Percentiles rank a stretch among this genome's conserved stretches.
phyloP scores from a whole-genome alignment of 768 basidiomycete species.

The Tylopilus balloui region DNA sequence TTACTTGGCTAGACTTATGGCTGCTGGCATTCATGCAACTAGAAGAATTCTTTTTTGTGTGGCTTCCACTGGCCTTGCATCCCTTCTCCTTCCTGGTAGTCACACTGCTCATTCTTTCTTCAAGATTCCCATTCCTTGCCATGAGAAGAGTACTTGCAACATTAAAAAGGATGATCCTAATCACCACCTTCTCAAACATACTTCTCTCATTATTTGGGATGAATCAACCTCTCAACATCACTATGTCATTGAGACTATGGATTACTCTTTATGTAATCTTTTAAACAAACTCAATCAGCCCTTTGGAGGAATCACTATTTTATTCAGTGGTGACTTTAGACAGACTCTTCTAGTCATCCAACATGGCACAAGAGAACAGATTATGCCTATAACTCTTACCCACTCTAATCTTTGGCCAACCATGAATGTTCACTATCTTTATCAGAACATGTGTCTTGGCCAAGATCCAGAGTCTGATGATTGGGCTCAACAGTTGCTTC shows the following conservation, averaged over 20 bases:
- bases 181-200: neutral
- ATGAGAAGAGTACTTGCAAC: neutral
- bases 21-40: neutral
- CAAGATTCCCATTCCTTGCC: neutral
- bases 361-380: slow-evolving; percentile 34
- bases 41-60: neutral
- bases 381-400: slow-evolving; percentile 35
- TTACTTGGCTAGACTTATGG: neutral
- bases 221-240: neutral
- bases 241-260: no score
- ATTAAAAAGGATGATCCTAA: neutral
- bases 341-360: slow-evolving; percentile 33
- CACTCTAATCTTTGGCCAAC: slow-evolving; percentile 37
- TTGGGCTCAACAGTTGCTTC: no score
- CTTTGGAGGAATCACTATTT: neutral
- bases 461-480: slow-evolving; percentile 20
- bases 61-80: neutral
- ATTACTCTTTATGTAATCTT: neutral
- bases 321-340: neutral
- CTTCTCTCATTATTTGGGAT: slow-evolving; percentile 1
- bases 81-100: neutral
- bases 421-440: slow-evolving; percentile 32
- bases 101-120: neutral
- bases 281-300: neutral
- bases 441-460: slow-evolving; percentile 40